phyloP scores from a whole-genome alignment of 1,284 basidiomycete species.

The Sanguinoderma infundibulare region DNA sequence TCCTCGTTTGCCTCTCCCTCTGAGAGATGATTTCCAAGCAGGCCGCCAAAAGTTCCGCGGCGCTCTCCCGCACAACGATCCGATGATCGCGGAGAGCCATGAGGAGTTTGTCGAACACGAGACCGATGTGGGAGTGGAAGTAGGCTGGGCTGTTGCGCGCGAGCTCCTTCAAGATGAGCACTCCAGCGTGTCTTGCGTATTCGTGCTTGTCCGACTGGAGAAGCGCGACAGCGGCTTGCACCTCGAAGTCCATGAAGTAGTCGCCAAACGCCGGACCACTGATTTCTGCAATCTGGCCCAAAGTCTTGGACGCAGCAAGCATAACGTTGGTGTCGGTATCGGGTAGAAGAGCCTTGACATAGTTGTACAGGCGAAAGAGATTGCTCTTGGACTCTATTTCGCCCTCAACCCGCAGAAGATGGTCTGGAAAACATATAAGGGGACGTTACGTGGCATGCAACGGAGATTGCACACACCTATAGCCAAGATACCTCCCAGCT shows the following conservation, averaged over 20 bases:
- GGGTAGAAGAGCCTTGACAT: constrained; percentile 85
- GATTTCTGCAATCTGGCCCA: constrained; percentile 82
- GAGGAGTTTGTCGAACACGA: constrained; percentile 91
- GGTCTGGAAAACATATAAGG: constrained; percentile 48
- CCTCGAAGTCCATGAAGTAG: constrained; percentile 86
- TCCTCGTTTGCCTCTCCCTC: constrained; percentile 71
- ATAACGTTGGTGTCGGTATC: constrained; percentile 87
- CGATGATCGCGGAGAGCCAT: constrained; percentile 86
- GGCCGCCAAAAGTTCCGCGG: constrained; percentile 87
- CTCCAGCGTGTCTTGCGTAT: constrained; percentile 80
- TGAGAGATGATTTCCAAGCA: constrained; percentile 86
- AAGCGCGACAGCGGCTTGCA: constrained; percentile 80
- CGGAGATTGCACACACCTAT: constrained; percentile 64
- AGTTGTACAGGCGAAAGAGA: constrained; percentile 90
- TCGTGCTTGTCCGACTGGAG: constrained; percentile 80
- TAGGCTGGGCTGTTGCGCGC: constrained; percentile 85
- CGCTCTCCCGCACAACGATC: constrained; percentile 87
- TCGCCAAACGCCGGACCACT: constrained; percentile 80
- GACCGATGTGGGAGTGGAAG: constrained; percentile 85
- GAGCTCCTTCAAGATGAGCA: constrained; percentile 90
- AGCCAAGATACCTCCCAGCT: constrained; percentile 82
- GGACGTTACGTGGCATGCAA: background rate
- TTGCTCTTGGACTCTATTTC: constrained; percentile 79
- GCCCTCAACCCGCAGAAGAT: constrained; percentile 70
- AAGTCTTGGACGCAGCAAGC: constrained; percentile 86